Evolutionary conservation across 257 asterid genomes (phyloP), one percentile per base, ranked within the genome.

Genomic region (Solanum peruvianum): DNA sequence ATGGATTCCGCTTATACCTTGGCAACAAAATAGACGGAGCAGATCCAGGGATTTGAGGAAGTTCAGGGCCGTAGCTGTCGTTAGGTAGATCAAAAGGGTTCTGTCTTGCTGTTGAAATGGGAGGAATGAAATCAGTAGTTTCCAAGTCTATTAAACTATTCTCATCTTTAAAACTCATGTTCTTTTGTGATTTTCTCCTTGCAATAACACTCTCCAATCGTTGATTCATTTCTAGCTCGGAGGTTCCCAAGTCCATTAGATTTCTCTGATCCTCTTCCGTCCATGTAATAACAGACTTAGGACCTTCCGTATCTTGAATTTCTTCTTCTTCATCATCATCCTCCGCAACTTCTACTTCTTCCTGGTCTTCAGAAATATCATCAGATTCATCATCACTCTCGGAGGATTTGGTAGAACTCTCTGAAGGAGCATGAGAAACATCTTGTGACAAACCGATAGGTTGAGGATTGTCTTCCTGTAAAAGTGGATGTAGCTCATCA

Each of bases 211-310:
- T 95, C 92, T 96, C 99, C 92, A 96, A 90, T 89, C 96, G 92
- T 87, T 91, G 93, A 92, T 95, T 96, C 88, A 98, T 90, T 91
- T 96, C 98, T 9, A 95, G 93, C 91, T 96, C 99, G 0, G 98
- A 96, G 89, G 92, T 93, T 76, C 98, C 98, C 49, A 96, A 90
- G 89, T 96, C 96, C 98, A 96, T 92, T 45, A 96, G 94, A 93
- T 94, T 94, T 94, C 91, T 96, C 87, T 95, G 95, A 87, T 96
- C 99, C 91, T 96, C 98, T 70, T 94, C 98, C 0, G 99, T 96
- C 98, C 99, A 96, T 76, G 90, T 90, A 90, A 95, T 94, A 33
- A 39, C 87, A 47, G 92, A 92, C 31, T 93, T 89, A 80, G 92
- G 91, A 21, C 86, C 83, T 91, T 87, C 85, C 88, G 90, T 94